phyloP scores from a whole-genome alignment of 805 yeast species.

The Candida boleticola region DNA sequence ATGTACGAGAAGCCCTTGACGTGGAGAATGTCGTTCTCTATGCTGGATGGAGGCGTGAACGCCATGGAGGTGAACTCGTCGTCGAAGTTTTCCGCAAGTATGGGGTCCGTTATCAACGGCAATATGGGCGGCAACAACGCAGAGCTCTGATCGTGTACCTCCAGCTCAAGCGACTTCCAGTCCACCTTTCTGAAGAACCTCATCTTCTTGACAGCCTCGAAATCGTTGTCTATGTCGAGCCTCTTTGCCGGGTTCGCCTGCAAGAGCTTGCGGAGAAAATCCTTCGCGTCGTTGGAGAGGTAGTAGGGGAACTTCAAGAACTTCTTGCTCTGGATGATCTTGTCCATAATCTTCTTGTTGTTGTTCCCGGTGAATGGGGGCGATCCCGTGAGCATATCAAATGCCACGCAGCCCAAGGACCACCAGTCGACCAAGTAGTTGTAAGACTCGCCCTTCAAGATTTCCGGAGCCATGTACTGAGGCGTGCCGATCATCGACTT shows the following conservation, averaged over 20 bases:
- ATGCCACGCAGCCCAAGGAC: constrained; percentile 46
- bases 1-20: constrained; percentile 42
- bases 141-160: constrained; percentile 12
- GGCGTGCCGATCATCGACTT: constrained; percentile 44
- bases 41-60: constrained; percentile 29
- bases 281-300: constrained; percentile 41
- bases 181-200: constrained; percentile 38
- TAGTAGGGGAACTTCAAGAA: constrained; percentile 39
- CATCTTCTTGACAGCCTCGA: constrained; percentile 31
- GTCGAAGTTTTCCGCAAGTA: constrained; percentile 45
- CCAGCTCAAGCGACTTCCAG: constrained; percentile 34
- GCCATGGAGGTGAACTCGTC: constrained; percentile 41
- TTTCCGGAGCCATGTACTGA: constrained; percentile 49
- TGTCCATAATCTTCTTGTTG: constrained; percentile 38
- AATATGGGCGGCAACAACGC: constrained; percentile 36
- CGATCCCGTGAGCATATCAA: constrained; percentile 42
- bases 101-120: constrained; percentile 43
- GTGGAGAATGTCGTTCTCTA: constrained; percentile 33
- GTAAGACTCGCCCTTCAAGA: constrained; percentile 39
- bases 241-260: constrained; percentile 37
- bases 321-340: constrained; percentile 32
- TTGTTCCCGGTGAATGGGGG: constrained; percentile 46
- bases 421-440: constrained; percentile 47
- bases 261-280: constrained; percentile 35
- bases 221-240: constrained; percentile 33